A percentile compares a stretch with the other conserved stretches of the same genome.
Conservation (phyloP, 2,329 filamentous ascomycete species). For the Sphaerulina populicola region DNA sequence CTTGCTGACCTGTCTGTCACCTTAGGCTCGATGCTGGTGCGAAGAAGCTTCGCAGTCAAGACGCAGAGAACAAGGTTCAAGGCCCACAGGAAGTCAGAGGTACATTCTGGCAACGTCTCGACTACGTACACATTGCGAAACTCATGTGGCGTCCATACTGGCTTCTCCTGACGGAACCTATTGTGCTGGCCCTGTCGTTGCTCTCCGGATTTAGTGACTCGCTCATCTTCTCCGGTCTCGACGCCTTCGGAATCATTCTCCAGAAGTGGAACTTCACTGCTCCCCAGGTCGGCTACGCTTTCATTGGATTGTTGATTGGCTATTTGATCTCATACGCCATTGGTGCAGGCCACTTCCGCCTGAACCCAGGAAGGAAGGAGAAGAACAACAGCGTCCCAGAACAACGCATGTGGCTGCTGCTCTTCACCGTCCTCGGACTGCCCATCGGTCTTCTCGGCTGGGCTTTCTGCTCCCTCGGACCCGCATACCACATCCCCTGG, state of each 20-base stretch:
- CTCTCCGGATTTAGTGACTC: conserved; percentile 66
- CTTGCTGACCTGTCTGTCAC: too few relatives aligned
- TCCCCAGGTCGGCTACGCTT: conserved; percentile 51
- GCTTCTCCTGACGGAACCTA: conserved; percentile 67
- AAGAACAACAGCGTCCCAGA: conserved; percentile 49
- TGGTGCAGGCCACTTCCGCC: conserved; percentile 38
- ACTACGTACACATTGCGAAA: conserved; percentile 35
- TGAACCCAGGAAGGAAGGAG: conserved; percentile 44
- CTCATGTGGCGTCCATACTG: conserved; percentile 59
- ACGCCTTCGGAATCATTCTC: conserved; percentile 62
- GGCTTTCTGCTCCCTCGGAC: conserved; percentile 58
- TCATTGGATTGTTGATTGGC: conserved; percentile 53
- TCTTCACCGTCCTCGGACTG: conserved; percentile 53
- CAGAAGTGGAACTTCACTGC: conserved; percentile 52
- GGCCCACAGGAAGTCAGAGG: conserved; percentile 61
- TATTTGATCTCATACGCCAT: conserved; percentile 58
- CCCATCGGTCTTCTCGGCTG: conserved; percentile 63
- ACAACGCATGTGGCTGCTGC: conserved; percentile 56
- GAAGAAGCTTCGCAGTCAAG: conserved; percentile 53
- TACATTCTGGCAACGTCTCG: conserved; percentile 28
- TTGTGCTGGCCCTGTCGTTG: conserved; percentile 61
- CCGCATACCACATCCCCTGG: conserved; percentile 51
- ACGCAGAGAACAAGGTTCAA: conserved; percentile 50
- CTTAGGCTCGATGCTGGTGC: conserved; percentile 59
- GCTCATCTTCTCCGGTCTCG: conserved; percentile 69